Conservation (phyloP, 306 rosid genomes). For the Dryas alaskensis region DNA sequence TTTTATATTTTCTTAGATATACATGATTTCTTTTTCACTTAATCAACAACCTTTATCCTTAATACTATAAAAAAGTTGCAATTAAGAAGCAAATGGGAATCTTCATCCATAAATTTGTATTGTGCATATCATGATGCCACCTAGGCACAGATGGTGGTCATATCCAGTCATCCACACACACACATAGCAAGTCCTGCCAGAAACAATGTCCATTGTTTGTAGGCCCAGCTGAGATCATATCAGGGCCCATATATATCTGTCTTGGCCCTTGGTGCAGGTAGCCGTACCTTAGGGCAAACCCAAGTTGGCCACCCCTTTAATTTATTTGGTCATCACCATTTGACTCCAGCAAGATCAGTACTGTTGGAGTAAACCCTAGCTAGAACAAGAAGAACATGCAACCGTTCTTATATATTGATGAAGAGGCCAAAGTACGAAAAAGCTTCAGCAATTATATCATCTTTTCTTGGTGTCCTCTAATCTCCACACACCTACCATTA, state of each 20-base stretch:
- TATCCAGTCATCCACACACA: neutral
- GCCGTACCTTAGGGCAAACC: constrained; percentile 45
- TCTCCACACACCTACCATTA: constrained; percentile 11
- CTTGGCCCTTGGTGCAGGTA: constrained; percentile 20
- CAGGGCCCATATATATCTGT: constrained; percentile 18
- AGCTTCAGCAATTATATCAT: too few species aligned
- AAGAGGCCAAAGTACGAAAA: too few species aligned
- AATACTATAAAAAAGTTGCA: neutral
- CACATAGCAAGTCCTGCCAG: constrained; percentile 19
- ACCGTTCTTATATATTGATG: too few species aligned
- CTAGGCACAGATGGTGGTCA: too few species aligned
- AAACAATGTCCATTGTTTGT: constrained; percentile 30
- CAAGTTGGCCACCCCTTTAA: constrained; percentile 31
- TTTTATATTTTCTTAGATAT: too few species aligned
- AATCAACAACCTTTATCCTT: neutral
- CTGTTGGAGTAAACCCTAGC: too few species aligned
- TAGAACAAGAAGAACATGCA: too few species aligned
- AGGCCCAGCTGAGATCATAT: constrained; percentile 36
- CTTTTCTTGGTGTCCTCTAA: neutral
- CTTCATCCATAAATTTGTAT: neutral
- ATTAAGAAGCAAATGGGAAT: constrained; percentile 7
- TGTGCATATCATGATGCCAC: constrained; percentile 20
- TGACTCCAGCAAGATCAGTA: neutral
- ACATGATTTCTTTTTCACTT: neutral
- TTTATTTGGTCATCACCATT: constrained; percentile 28